Conservation (phyloP, 768 basidiomycete species). For the Naganishia vaughanmartiniae region DNA sequence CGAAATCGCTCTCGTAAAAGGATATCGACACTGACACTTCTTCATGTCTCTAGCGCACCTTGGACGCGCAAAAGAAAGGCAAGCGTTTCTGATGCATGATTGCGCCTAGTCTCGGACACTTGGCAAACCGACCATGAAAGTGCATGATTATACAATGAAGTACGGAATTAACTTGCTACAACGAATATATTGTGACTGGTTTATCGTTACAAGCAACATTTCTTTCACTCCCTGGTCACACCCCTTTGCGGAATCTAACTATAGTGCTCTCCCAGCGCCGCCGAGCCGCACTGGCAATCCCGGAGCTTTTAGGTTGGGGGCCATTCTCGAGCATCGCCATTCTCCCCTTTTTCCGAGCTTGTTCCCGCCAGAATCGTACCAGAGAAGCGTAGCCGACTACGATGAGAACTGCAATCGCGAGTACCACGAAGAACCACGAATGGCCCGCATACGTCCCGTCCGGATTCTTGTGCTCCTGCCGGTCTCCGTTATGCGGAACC, state of each 20-base stretch:
- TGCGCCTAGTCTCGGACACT: not conserved
- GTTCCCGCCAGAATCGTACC: slow-evolving; percentile 66
- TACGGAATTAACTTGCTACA: too few relatives aligned
- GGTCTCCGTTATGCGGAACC: slow-evolving; percentile 61
- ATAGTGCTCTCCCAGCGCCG: slow-evolving; percentile 6
- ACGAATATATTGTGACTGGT: too few relatives aligned
- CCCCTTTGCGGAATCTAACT: slow-evolving; percentile 5
- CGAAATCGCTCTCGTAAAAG: not conserved
- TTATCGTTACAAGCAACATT: too few relatives aligned
- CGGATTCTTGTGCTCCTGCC: slow-evolving; percentile 2
- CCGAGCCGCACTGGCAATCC: not conserved
- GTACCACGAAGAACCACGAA: slow-evolving; percentile 61
- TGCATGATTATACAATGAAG: not conserved
- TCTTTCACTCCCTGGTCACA: not conserved
- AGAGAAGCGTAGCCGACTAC: slow-evolving; percentile 56
- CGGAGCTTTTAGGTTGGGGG: not conserved
- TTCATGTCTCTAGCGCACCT: slow-evolving; percentile 41
- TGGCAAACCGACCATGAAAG: not conserved
- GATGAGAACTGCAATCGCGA: slow-evolving; percentile 57
- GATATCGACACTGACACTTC: slow-evolving; percentile 7
- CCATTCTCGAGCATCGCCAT: not conserved
- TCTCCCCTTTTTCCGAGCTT: slow-evolving; percentile 55
- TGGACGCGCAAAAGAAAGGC: slow-evolving; percentile 47
- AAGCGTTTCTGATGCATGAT: slow-evolving; percentile 30
- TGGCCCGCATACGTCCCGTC: slow-evolving; percentile 53